These are phyloP conservation scores for Acanthamoeba sp. DNA, from an alignment of 208 protist genomes.

Conservation along the genomic window DNA sequence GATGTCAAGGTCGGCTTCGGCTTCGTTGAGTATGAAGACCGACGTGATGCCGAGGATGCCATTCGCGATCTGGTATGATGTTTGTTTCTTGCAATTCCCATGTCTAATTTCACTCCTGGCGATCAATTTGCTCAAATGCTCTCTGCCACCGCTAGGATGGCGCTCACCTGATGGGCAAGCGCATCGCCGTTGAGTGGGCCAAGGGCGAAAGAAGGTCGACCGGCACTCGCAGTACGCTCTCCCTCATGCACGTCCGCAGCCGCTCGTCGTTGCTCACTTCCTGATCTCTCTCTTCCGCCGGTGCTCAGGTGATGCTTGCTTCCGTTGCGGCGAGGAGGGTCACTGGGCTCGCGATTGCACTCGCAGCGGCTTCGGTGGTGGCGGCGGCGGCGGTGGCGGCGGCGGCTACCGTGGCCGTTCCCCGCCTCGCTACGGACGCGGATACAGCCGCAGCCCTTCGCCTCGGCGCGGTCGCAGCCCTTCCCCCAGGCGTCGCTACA, in stretches of 20 bases:
- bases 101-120: too few species aligned
- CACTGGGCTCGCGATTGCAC: conserved; percentile 67
- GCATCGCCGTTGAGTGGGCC: conserved; percentile 74
- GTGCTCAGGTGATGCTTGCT: conserved; percentile 30
- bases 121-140: neutral
- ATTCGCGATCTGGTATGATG: conserved; percentile 38
- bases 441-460: conserved; percentile 24
- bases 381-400: neutral
- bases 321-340: conserved; percentile 44
- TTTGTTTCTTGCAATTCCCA: neutral
- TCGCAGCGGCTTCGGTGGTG: neutral
- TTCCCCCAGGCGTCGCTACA: neutral
- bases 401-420: conserved; percentile 52
- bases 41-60: conserved; percentile 74
- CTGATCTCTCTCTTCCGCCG: neutral
- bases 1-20: conserved; percentile 75
- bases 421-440: conserved; percentile 14
- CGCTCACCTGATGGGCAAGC: conserved; percentile 42
- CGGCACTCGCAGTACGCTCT: neutral
- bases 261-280: neutral
- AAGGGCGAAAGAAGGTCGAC: conserved; percentile 23
- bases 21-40: conserved; percentile 75
- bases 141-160: neutral
- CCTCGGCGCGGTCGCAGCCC: conserved; percentile 22
- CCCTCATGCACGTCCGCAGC: neutral